Evolutionary conservation across 345 rosid species (phyloP), one percentile per base, ranked within the genome.

Genomic region (Lepidium aucheri): DNA sequence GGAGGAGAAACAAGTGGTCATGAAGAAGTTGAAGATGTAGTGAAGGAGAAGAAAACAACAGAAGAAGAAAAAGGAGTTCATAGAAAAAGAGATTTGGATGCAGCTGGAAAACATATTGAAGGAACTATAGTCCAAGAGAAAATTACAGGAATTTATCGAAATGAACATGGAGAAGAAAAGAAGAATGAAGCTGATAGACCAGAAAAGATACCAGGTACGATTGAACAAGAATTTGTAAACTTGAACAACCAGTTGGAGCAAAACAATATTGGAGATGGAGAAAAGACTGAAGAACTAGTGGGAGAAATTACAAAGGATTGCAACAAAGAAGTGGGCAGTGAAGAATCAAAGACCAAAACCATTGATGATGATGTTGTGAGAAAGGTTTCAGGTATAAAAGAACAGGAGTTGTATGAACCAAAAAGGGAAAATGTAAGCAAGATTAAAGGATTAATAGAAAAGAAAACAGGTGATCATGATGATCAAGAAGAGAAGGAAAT

Each of bases 281-380:
- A 52, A 13, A 22, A 43, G 39, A 44, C 24, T 70, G 45, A 22
- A 70, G 63, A 61, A 61, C 62, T 12, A 14, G 39, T 22, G 47
- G 62, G 26, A 33, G 46, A 69, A 12, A 8, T 33, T 15, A 34
- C 0, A 3, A 69, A 14, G 30, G 18, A 42, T 34, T 18, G 30
- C 20, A 3, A 43, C 43, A 42, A 63, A 63, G 45, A 36, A 10
- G 39, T 34, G 2, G 7, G 24, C 15, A 9, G 57, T 22, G 26
- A 17, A 54, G 44, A 17, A 55, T 4, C 64, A 28, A 51, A 45
- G 33, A 16, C 10, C 33, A 70, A 46, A 63, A 17, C 43, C 2
- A 35, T 26, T 26, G 30, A 35, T 13, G 60, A 65, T 65, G 69
- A 61, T 53, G 49, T 43, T n/a, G 44, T 2, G 16, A 70, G 55